Percentiles rank a stretch among this genome's conserved stretches.
Conservation (phyloP, 768 basidiomycete species). For the Mycena epipterygia region DNA sequence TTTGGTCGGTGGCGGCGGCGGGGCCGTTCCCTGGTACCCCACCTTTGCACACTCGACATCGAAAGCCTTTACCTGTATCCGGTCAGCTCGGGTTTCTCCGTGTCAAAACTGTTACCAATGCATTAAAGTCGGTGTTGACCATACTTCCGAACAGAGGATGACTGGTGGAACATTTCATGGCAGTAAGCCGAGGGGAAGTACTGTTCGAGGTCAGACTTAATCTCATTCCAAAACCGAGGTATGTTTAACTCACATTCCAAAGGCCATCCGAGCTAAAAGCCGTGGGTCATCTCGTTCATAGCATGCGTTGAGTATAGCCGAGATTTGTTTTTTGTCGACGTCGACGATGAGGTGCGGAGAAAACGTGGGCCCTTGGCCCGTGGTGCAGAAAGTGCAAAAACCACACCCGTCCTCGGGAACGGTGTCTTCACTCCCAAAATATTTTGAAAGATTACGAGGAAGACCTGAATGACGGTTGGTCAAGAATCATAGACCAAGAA, state of each 20-base stretch:
- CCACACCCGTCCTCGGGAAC: conserved; percentile 57
- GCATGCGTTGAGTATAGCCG: conserved; percentile 56
- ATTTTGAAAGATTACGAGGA: conserved; percentile 54
- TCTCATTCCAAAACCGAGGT: not conserved
- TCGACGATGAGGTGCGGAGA: conserved; percentile 33
- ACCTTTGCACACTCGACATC: conserved; percentile 56
- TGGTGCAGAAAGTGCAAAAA: conserved; percentile 58
- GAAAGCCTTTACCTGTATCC: conserved; percentile 47
- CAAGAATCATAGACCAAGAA: not conserved
- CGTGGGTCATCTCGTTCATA: conserved; percentile 63
- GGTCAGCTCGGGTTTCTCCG: not conserved
- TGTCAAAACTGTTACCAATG: conserved; percentile 40
- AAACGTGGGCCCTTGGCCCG: conserved; percentile 50
- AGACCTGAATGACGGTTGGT: conserved; percentile 49
- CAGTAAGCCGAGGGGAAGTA: conserved; percentile 56
- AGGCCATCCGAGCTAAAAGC: conserved; percentile 64
- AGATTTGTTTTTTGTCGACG: conserved; percentile 47
- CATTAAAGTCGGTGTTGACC: conserved; percentile 55
- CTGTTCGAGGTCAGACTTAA: conserved; percentile 5
- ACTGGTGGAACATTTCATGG: conserved; percentile 53
- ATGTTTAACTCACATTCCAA: conserved; percentile 50
- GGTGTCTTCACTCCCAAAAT: conserved; percentile 59
- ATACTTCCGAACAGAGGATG: conserved; percentile 62
- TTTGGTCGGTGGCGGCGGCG: conserved; percentile 11
- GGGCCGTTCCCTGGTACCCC: conserved; percentile 40